Evolutionary conservation across 805 yeast species (phyloP).

Genomic region (Cyberlindnera nakhonratchasimensis): DNA sequence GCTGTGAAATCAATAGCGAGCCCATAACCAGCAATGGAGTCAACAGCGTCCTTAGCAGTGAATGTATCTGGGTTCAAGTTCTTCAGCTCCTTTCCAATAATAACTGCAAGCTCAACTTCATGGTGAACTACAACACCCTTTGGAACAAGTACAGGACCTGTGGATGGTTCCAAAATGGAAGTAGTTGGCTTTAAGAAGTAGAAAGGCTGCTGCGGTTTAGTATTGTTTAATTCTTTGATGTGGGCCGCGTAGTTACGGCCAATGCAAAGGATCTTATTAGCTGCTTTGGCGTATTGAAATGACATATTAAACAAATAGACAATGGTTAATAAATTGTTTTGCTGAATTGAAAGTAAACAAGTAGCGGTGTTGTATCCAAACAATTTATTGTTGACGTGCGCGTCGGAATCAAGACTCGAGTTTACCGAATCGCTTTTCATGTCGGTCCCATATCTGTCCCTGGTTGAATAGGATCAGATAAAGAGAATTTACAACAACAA

Average conservation of each 20-base stretch:
- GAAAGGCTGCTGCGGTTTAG: slow-evolving; percentile 81
- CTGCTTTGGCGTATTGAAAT: slow-evolving; percentile 49
- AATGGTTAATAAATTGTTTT: not conserved
- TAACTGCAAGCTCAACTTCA: slow-evolving; percentile 87
- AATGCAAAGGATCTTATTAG: slow-evolving; percentile 84
- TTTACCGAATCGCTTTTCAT: too few species aligned
- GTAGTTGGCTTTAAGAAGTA: slow-evolving; percentile 90
- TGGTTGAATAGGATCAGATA: too few species aligned
- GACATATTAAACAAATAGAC: slow-evolving; percentile 11
- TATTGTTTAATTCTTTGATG: slow-evolving; percentile 81
- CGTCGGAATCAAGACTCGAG: slow-evolving; percentile 1
- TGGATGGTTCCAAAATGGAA: slow-evolving; percentile 58
- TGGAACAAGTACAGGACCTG: slow-evolving; percentile 83
- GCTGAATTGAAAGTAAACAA: too few species aligned
- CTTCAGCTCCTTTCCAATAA: slow-evolving; percentile 60
- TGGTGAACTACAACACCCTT: slow-evolving; percentile 79
- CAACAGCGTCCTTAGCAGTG: slow-evolving; percentile 63
- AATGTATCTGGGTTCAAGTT: slow-evolving; percentile 57
- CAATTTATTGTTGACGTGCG: too few species aligned
- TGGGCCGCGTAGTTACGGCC: slow-evolving; percentile 99
- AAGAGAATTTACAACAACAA: too few species aligned
- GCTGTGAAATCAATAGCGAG: slow-evolving; percentile 94
- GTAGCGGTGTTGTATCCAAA: too few species aligned
- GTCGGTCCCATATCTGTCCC: too few species aligned
- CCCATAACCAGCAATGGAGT: slow-evolving; percentile 81